These are phyloP conservation scores for Monilinia polystroma DNA, from an alignment of 2,329 filamentous ascomycete genomes.

Conservation along the genomic window DNA sequence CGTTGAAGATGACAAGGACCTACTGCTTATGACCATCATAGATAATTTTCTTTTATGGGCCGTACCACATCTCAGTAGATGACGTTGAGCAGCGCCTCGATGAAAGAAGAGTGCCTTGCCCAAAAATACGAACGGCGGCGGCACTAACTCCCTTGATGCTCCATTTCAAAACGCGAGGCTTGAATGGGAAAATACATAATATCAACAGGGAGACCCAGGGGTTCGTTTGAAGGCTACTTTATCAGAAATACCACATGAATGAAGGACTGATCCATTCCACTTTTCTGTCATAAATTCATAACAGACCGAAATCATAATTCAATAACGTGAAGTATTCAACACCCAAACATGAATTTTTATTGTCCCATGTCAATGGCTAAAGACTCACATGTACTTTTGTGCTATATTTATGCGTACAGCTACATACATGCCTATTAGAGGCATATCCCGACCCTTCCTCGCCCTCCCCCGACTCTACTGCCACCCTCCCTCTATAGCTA, in stretches of 20 bases:
- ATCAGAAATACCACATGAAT: no score
- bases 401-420: neutral
- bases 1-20: neutral
- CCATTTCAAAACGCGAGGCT: no score
- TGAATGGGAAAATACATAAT: no score
- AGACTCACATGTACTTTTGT: neutral
- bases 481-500: neutral
- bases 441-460: neutral
- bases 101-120: no score
- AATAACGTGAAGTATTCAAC: neutral
- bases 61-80: neutral
- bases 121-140: no score
- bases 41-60: neutral
- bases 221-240: no score
- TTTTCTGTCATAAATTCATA: neutral
- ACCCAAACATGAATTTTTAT: conserved; percentile 3
- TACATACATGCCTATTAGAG: neutral
- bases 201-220: no score
- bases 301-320: neutral
- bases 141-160: no score
- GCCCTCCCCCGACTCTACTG: neutral
- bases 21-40: neutral
- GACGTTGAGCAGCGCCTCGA: neutral
- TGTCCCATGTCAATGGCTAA: neutral
- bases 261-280: neutral